A percentile compares a stretch with the other conserved stretches of the same genome.
These are phyloP conservation scores for Sclerotinia nivalis DNA, from an alignment of 2,329 filamentous ascomycete genomes.

Conservation along the genomic window DNA sequence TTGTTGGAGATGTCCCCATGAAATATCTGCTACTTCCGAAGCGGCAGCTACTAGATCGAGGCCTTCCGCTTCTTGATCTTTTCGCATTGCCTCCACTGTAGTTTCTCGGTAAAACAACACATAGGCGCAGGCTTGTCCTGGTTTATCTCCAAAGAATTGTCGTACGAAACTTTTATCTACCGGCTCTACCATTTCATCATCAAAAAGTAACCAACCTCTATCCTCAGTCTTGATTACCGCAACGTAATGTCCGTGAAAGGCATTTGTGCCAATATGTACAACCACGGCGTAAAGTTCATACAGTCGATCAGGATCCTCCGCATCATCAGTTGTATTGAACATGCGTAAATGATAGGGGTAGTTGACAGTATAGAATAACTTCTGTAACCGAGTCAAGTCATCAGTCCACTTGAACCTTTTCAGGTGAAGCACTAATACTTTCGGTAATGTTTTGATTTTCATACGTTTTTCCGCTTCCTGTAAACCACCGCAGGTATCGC, in stretches of 20 bases:
- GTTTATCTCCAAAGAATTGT: conserved; percentile 95
- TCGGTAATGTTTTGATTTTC: conserved; percentile 95
- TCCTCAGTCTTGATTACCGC: conserved; percentile 98
- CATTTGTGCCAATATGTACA: conserved; percentile 93
- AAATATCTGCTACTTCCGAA: conserved; percentile 57
- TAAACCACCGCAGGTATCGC: conserved; percentile 91
- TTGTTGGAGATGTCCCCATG: conserved; percentile 50
- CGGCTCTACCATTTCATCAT: conserved; percentile 97
- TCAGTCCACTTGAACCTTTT: conserved; percentile 99
- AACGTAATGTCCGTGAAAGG: conserved; percentile 97
- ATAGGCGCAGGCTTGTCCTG: conserved; percentile 89
- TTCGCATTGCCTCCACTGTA: conserved; percentile 64
- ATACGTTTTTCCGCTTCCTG: conserved; percentile 99
- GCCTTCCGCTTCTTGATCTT: conserved; percentile 82
- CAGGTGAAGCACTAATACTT: conserved; percentile 86
- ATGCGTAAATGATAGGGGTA: conserved; percentile 92
- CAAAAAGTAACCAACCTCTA: conserved; percentile 92
- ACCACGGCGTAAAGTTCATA: conserved; percentile 98
- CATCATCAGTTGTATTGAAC: conserved; percentile 86
- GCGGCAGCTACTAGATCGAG: conserved; percentile 59
- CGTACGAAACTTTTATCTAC: conserved; percentile 95
- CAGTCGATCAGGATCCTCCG: conserved; percentile 87
- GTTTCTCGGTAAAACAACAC: conserved; percentile 98
- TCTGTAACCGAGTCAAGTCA: conserved; percentile 88
- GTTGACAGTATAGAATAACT: conserved; percentile 93